Base-by-base conservation (phyloP, 139 green algal species). In the Tetraselmis chui region DNA sequence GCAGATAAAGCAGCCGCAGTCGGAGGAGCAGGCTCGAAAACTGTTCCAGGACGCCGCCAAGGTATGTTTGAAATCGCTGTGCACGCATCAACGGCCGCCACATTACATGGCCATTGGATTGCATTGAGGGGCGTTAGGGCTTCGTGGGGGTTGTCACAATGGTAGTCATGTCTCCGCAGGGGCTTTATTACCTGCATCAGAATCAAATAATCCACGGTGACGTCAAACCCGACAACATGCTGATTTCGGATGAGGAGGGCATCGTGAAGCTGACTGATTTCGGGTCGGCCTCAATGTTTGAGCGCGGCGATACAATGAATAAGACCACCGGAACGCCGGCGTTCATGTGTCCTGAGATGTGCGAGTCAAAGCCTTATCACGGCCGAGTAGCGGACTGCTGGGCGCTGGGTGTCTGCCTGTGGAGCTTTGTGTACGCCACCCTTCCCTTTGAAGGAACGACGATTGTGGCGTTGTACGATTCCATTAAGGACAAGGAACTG, bases 181-280 rank as follows among this genome's bases (percentile, higher is more conserved):
- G 45, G 45, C 45, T 67, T 25, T 67, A 67, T 18, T 67, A 67
- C 45, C 45, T 67, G 45, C 45, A 67, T 67, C 11, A 67, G 45
- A 67, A 67, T 18, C 5, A 67, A 5, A 67, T 67, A 5, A 67
- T 67, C 32, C 94, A 96, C 82, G 88, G 93, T 23, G 94, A 97
- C 86, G 31, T 97, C 28, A 97, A 97, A 87, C 93, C 94, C 0
- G 94, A 98, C 82, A 98, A 98, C 89, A 88, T 97, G 86, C 89
- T 97, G 78, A 83, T 96, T 29, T 85, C 82, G 0, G 90, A 87
- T 1, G 86, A 87, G 45, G 45, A 67, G 25, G 91, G 92, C 0
- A 81, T 86, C n/a, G 89, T 98, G 23, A 97, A 97, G 80, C 94
- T 98, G 75, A 89, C 85, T 11, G 95, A 98, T 86, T 97, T 98